Percentiles rank a stretch among this genome's conserved stretches.
Evolutionary conservation across 805 yeast species (phyloP).

Genomic region (Teunomyces gatunensis): DNA sequence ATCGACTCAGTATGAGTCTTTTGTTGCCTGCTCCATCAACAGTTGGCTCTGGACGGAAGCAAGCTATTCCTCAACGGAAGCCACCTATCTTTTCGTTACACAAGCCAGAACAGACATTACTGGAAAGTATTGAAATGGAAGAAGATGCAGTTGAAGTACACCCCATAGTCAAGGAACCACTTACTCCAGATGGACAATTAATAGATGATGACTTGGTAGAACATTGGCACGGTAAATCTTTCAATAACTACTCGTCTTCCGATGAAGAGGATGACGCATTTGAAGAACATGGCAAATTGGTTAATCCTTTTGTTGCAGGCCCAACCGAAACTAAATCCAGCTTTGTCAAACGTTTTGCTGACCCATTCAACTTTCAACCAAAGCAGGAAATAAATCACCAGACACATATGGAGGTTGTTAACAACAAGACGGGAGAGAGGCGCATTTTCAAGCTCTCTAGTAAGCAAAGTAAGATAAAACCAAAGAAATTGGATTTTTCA

Average conservation of each 20-base stretch:
- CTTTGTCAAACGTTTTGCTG: constrained; percentile 3
- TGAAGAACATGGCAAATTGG: constrained; percentile 7
- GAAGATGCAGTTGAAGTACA: constrained; percentile 2
- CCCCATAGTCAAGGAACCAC: constrained; percentile 12
- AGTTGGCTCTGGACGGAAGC: constrained; percentile 30
- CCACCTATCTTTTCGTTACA: neutral
- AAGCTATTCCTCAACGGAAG: neutral
- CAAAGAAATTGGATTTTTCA: constrained; percentile 35
- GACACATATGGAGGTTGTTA: constrained; percentile 25
- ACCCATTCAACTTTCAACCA: constrained; percentile 9
- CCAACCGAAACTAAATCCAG: constrained; percentile 2
- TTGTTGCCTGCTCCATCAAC: constrained; percentile 38
- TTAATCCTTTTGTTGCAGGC: constrained; percentile 23
- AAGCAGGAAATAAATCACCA: constrained; percentile 12
- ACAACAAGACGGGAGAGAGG: constrained; percentile 38
- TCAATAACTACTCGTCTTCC: constrained; percentile 25
- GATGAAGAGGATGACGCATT: constrained; percentile 24
- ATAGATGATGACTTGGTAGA: constrained; percentile 31
- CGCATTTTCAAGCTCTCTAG: constrained; percentile 30
- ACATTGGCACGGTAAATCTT: constrained; percentile 39
- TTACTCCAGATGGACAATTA: constrained; percentile 31
- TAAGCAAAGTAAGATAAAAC: constrained; percentile 34
- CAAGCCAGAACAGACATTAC: neutral
- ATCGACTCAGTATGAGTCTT: constrained; percentile 21
- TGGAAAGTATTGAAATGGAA: constrained; percentile 23